phyloP scores from a whole-genome alignment of 1,139 yeast genomes.

The Martiniozyma asiatica region DNA sequence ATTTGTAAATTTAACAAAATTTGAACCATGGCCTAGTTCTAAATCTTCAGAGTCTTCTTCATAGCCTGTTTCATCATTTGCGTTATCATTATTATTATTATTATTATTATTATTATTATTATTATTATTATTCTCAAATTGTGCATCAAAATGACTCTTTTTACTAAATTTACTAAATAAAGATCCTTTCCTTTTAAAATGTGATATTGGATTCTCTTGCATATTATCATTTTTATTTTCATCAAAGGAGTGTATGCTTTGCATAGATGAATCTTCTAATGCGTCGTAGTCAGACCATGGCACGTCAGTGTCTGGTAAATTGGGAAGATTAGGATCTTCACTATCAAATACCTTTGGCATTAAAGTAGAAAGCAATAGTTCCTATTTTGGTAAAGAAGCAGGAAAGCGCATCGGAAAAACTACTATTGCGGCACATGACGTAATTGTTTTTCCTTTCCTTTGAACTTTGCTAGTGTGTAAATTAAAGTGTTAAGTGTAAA shows the following conservation, averaged over 20 bases:
- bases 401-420: too few species aligned
- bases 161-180: too few species aligned
- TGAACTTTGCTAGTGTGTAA: too few species aligned
- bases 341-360: slow-evolving; percentile 25
- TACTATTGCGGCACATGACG: too few species aligned
- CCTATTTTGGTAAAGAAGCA: too few species aligned
- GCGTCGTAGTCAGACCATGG: slow-evolving; percentile 21
- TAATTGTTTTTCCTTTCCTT: too few species aligned
- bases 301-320: slow-evolving; percentile 24
- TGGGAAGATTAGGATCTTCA: slow-evolving; percentile 29
- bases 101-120: background rate
- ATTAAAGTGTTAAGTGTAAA: too few species aligned
- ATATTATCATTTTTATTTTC: slow-evolving; percentile 1
- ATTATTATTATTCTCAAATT: background rate
- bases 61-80: background rate
- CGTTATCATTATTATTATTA: too few species aligned
- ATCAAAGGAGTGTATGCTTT: background rate
- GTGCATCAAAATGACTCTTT: background rate
- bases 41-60: background rate
- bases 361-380: too few species aligned
- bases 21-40: background rate
- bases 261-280: slow-evolving; percentile 4
- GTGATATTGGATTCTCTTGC: background rate
- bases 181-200: background rate
- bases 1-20: slow-evolving; percentile 3